Percentiles rank a stretch among this genome's conserved stretches.
phyloP scores from a whole-genome alignment of 1,284 basidiomycete species.

The Lentinula novae-zelandiae region DNA sequence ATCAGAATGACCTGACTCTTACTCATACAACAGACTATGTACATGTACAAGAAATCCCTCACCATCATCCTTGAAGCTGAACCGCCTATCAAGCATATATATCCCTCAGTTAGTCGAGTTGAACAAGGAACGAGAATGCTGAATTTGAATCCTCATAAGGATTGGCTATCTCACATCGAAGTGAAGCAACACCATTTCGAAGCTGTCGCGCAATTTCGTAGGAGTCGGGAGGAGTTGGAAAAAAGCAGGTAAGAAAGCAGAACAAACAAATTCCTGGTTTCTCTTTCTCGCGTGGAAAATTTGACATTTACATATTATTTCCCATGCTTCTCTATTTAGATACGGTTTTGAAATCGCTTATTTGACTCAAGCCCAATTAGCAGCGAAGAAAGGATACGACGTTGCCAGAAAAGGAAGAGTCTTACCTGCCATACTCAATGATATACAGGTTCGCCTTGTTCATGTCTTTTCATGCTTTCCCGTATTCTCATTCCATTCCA shows the following conservation, averaged over 20 bases:
- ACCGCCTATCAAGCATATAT: constrained; percentile 40
- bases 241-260: constrained; percentile 52
- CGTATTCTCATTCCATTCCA: not conserved
- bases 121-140: no score
- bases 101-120: constrained; percentile 46
- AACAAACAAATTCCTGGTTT: no score
- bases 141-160: constrained; percentile 27
- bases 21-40: constrained; percentile 46
- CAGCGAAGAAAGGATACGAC: constrained; percentile 75
- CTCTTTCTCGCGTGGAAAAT: no score
- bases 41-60: constrained; percentile 62
- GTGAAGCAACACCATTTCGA: constrained; percentile 86
- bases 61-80: constrained; percentile 47
- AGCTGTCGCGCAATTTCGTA: constrained; percentile 87
- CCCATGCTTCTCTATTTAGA: constrained; percentile 32
- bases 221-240: constrained; percentile 90
- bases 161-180: constrained; percentile 81
- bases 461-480: not conserved
- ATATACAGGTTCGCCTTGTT: constrained; percentile 60
- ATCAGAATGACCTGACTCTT: not conserved
- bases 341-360: constrained; percentile 86
- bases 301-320: no score
- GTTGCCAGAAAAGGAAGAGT: constrained; percentile 64
- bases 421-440: constrained; percentile 61
- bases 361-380: constrained; percentile 60